Percentiles rank a stretch among this genome's conserved stretches.
phyloP scores from a whole-genome alignment of 805 yeast genomes.

The Lipomyces kockii region DNA sequence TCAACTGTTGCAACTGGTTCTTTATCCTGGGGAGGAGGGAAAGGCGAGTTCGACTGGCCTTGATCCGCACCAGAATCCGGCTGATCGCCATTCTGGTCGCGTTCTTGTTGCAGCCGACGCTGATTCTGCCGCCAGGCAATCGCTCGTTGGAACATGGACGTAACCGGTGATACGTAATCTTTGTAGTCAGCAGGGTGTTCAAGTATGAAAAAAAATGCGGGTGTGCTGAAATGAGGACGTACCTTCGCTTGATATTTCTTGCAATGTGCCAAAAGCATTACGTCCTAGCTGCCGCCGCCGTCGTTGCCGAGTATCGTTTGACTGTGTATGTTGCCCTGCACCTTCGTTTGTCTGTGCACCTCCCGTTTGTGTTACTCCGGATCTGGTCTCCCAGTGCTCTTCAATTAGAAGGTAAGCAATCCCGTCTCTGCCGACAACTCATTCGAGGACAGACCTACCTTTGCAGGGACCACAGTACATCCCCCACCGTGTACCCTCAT shows the following conservation, averaged over 20 bases:
- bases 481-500: constrained; percentile 31
- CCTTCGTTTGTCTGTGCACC: constrained; percentile 8
- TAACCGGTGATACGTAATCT: constrained; percentile 28
- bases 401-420: not conserved
- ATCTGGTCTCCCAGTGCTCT: constrained; percentile 13
- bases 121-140: constrained; percentile 18
- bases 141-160: constrained; percentile 31
- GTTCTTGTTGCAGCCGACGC: constrained; percentile 11
- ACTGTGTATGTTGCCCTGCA: not conserved
- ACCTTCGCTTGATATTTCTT: constrained; percentile 28
- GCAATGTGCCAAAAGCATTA: constrained; percentile 24
- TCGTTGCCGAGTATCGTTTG: constrained; percentile 1
- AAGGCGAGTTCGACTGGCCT: not conserved
- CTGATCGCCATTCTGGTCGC: not conserved
- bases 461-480: constrained; percentile 29
- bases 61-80: not conserved
- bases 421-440: not conserved
- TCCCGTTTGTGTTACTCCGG: not conserved
- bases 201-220: not conserved
- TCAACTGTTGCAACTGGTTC: not conserved
- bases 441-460: constrained; percentile 7
- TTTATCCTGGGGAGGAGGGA: not conserved
- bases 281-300: constrained; percentile 11
- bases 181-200: not conserved
- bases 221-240: not conserved